These are phyloP conservation scores for Pulveroboletus sp. DNA, from an alignment of 768 basidiomycete species.

Conservation along the genomic window DNA sequence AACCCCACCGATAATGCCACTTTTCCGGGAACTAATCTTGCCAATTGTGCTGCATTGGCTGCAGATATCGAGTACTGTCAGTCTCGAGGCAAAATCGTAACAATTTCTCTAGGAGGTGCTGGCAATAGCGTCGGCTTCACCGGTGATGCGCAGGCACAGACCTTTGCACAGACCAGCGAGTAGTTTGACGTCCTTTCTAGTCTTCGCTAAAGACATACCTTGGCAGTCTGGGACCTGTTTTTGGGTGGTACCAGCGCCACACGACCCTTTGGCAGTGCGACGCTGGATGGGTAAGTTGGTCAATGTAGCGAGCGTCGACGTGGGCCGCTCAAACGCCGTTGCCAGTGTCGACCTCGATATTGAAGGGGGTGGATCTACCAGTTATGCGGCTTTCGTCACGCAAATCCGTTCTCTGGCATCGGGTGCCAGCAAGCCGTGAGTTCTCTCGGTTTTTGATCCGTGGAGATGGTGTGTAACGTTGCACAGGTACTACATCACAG, in stretches of 20 bases:
- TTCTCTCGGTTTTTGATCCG: background rate
- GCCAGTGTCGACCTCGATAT: conserved; percentile 68
- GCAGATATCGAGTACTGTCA: conserved; percentile 42
- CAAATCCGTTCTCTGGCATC: conserved; percentile 25
- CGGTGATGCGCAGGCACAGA: conserved; percentile 33
- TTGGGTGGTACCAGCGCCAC: conserved; percentile 41
- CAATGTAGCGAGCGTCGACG: background rate
- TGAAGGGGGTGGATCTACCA: conserved; percentile 53
- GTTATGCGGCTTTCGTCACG: conserved; percentile 45
- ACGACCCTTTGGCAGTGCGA: conserved; percentile 42
- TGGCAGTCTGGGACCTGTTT: conserved; percentile 41
- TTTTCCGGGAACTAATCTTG: conserved; percentile 40
- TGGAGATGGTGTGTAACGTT: conserved; percentile 1
- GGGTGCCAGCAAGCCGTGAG: conserved; percentile 20
- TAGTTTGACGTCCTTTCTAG: conserved; percentile 7
- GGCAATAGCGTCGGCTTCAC: conserved; percentile 38
- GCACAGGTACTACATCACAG: conserved; percentile 59
- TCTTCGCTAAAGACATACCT: background rate
- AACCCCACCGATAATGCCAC: conserved; percentile 36
- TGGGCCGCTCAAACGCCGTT: background rate
- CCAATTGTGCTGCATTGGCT: conserved; percentile 37
- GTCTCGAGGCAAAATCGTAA: conserved; percentile 43
- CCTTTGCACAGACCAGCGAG: conserved; percentile 27
- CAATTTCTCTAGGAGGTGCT: conserved; percentile 42
- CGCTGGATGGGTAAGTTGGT: conserved; percentile 40